Percentiles rank a stretch among this genome's conserved stretches.
Evolutionary conservation across 169 alveolate species (phyloP).

Genomic region (Ichthyophthirius multifiliis): DNA sequence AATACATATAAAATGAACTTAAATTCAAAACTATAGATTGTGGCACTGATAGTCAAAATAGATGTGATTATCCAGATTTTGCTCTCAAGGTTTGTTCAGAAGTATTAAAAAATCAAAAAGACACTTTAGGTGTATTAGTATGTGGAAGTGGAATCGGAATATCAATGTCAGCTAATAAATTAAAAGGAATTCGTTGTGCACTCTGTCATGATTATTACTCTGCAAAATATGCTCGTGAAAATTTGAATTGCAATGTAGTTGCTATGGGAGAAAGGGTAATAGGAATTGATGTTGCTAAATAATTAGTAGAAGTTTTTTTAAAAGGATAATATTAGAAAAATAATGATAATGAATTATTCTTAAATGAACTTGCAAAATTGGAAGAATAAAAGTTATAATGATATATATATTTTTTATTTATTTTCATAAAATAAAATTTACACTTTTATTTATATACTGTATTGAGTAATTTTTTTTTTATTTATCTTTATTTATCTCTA

Average conservation of each 20-base stretch:
- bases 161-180: conserved; percentile 59
- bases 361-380: no score
- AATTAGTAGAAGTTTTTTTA: background rate
- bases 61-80: conserved; percentile 55
- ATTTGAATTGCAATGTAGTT: conserved; percentile 42
- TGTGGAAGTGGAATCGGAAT: conserved; percentile 75
- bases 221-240: conserved; percentile 37
- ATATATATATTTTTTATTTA: no score
- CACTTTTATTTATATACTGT: no score
- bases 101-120: conserved; percentile 11
- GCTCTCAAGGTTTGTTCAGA: conserved; percentile 36
- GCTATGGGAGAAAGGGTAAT: conserved; percentile 62
- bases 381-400: no score
- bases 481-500: no score
- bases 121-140: conserved; percentile 34
- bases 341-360: no score
- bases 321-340: background rate
- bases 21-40: conserved; percentile 37
- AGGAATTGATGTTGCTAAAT: conserved; percentile 57
- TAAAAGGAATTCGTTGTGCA: conserved; percentile 64
- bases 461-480: no score
- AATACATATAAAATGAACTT: conserved; percentile 6
- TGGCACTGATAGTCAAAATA: conserved; percentile 30
- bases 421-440: no score
- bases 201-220: conserved; percentile 59